Percentiles rank a stretch among this genome's conserved stretches.
Evolutionary conservation across 345 rosid species (phyloP).

Genomic region (Cardamine occulta): DNA sequence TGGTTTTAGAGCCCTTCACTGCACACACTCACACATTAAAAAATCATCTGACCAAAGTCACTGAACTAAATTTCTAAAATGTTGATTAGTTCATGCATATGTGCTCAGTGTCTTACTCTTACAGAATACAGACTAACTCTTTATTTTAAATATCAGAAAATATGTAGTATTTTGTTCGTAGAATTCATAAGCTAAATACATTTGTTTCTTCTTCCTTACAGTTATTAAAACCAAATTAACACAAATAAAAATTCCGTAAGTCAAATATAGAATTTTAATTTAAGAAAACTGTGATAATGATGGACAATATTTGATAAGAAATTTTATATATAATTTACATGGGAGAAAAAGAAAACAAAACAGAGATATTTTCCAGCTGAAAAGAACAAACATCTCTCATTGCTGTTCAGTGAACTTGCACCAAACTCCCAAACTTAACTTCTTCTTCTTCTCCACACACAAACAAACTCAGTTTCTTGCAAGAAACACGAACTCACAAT

Average conservation of each 20-base stretch:
- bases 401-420: slow-evolving; percentile 34
- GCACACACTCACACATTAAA: not conserved
- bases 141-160: too few species aligned
- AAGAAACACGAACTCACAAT: not conserved
- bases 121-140: too few species aligned
- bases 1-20: slow-evolving; percentile 10
- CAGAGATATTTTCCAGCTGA: slow-evolving; percentile 33
- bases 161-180: not conserved
- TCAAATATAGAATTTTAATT: not conserved
- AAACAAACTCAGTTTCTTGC: not conserved
- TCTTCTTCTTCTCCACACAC: slow-evolving; percentile 6
- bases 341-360: slow-evolving; percentile 15
- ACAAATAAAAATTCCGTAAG: not conserved
- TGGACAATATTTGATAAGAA: not conserved
- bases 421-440: slow-evolving; percentile 35
- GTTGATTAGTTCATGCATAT: slow-evolving; percentile 24
- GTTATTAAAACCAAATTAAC: not conserved
- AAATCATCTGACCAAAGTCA: slow-evolving; percentile 9
- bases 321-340: slow-evolving; percentile 2
- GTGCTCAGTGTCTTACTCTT: not conserved
- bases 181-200: not conserved
- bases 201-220: not conserved
- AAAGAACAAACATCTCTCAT: slow-evolving; percentile 28
- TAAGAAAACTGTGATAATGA: slow-evolving; percentile 17
- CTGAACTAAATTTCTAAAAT: slow-evolving; percentile 14